Evolutionary conservation across 257 asterid genomes (phyloP).

Genomic region (Solanum virginianum): DNA sequence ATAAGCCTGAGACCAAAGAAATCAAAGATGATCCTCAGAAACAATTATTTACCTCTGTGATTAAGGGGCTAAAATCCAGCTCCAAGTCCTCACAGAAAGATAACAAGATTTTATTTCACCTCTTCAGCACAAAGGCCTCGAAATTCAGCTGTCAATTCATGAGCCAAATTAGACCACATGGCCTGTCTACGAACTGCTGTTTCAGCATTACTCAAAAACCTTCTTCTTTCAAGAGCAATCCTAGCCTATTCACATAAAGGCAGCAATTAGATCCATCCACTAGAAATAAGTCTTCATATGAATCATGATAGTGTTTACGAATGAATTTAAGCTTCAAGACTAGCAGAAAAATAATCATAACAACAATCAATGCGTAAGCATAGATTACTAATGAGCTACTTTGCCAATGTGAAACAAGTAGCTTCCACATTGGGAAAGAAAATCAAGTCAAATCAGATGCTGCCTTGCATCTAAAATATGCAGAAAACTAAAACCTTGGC

Average conservation of each 20-base stretch:
- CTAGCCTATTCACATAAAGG: slow-evolving; percentile 57
- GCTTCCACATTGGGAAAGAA: not conserved
- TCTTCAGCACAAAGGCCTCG: slow-evolving; percentile 99
- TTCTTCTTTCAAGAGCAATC: slow-evolving; percentile 95
- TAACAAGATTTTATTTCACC: slow-evolving; percentile 24
- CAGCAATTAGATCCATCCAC: not conserved
- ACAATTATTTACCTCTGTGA: not conserved
- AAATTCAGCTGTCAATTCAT: slow-evolving; percentile 98
- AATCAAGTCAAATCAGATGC: not conserved
- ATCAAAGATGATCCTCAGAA: slow-evolving; percentile 1
- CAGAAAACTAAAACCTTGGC: not conserved
- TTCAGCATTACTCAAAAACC: slow-evolving; percentile 87
- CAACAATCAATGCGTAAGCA: not conserved
- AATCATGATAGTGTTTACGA: not conserved
- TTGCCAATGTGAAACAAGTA: not conserved
- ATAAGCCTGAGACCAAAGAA: slow-evolving; percentile 55
- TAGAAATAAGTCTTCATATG: not conserved
- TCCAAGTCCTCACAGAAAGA: not conserved
- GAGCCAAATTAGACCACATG: slow-evolving; percentile 96
- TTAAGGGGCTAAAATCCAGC: not conserved
- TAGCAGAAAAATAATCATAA: not conserved
- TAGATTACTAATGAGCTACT: not conserved
- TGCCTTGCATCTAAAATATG: not conserved
- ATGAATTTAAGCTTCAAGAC: not conserved
- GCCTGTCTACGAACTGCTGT: slow-evolving; percentile 94